A percentile compares a stretch with the other conserved stretches of the same genome.
Evolutionary conservation across 805 yeast species (phyloP).

Genomic region (Metschnikowia drakensbergensis): DNA sequence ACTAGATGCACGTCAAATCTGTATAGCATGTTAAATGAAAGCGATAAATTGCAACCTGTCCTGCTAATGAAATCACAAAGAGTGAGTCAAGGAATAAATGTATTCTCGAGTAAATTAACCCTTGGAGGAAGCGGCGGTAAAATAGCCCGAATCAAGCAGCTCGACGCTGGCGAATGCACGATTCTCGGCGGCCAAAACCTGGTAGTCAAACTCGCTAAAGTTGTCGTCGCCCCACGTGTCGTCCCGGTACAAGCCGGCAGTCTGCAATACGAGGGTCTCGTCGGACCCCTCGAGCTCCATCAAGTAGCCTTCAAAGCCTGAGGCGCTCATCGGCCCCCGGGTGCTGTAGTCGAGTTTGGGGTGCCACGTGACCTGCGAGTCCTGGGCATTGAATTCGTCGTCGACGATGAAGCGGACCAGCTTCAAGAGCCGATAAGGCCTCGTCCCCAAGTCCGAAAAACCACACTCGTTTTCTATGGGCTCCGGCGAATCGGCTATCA

Average conservation of each 20-base stretch:
- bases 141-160: constrained; percentile 4
- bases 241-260: neutral
- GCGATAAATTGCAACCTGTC: too few species aligned
- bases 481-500: neutral
- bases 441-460: neutral
- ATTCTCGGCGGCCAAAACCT: neutral
- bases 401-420: constrained; percentile 2
- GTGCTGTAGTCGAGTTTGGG: neutral
- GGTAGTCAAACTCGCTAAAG: constrained; percentile 12
- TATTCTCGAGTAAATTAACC: neutral
- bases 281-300: constrained; percentile 3
- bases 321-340: neutral
- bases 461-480: constrained; percentile 1
- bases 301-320: neutral
- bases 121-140: neutral
- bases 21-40: constrained; percentile 18
- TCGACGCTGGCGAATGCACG: neutral
- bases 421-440: neutral
- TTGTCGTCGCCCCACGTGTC: neutral
- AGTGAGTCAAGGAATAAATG: too few species aligned
- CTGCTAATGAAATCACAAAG: too few species aligned
- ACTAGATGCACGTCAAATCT: constrained; percentile 21
- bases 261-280: constrained; percentile 1
- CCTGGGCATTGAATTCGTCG: constrained; percentile 4
- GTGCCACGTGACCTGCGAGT: neutral